These are phyloP conservation scores for Pseudocercospora fijiensis DNA, from an alignment of 2,329 filamentous ascomycete genomes.

Conservation along the genomic window DNA sequence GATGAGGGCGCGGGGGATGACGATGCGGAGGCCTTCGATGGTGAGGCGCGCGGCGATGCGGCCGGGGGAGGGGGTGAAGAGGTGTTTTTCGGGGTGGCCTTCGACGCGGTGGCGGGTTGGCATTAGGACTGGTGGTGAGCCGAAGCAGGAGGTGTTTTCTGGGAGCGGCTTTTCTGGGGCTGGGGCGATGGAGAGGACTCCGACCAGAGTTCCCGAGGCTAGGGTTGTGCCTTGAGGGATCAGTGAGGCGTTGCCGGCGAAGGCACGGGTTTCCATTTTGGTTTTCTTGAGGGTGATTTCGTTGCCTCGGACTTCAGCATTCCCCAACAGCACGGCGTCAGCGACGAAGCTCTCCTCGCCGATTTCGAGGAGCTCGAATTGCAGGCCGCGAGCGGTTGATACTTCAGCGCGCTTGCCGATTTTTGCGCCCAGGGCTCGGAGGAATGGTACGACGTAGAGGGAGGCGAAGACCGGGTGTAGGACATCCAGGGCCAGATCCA, in stretches of 20 bases:
- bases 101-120: constrained; percentile 29
- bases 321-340: constrained; percentile 27
- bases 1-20: constrained; percentile 32
- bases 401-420: constrained; percentile 30
- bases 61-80: constrained; percentile 25
- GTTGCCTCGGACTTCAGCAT: constrained; percentile 24
- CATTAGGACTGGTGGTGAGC: constrained; percentile 29
- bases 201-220: constrained; percentile 27
- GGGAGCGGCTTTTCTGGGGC: constrained; percentile 21
- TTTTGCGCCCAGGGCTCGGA: constrained; percentile 27
- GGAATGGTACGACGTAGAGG: constrained; percentile 31
- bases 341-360: constrained; percentile 30
- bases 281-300: constrained; percentile 29
- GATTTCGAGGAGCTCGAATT: constrained; percentile 28
- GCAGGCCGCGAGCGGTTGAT: constrained; percentile 27
- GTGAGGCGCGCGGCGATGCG: constrained; percentile 28
- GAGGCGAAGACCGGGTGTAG: constrained; percentile 30
- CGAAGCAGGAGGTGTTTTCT: constrained; percentile 28
- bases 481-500: constrained; percentile 30
- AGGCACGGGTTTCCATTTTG: constrained; percentile 25
- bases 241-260: constrained; percentile 28
- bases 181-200: constrained; percentile 29
- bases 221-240: constrained; percentile 28
- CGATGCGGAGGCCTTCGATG: constrained; percentile 30
- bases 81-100: constrained; percentile 27